These are phyloP conservation scores for Melastoma candidum DNA, from an alignment of 441 rosid species.

Conservation along the genomic window DNA sequence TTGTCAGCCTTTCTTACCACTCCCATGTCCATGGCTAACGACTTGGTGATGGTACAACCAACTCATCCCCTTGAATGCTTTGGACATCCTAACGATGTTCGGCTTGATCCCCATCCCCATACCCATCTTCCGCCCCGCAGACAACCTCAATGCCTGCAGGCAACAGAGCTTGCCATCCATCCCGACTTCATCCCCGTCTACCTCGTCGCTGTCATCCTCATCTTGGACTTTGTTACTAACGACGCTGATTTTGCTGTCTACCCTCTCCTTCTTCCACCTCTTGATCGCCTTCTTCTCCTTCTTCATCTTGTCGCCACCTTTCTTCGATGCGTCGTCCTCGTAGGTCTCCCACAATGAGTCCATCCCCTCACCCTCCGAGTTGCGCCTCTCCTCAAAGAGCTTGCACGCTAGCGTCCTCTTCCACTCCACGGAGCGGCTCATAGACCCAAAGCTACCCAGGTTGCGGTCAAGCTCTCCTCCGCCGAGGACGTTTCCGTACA, in stretches of 20 bases:
- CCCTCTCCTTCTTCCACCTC: too few relatives aligned
- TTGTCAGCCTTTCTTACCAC: too few relatives aligned
- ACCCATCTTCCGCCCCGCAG: conserved; percentile 73
- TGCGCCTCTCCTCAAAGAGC: conserved; percentile 70
- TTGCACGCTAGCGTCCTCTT: conserved; percentile 88
- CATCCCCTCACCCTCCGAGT: conserved; percentile 69
- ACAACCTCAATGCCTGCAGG: conserved; percentile 77
- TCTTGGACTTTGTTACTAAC: too few relatives aligned
- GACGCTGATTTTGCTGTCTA: too few relatives aligned
- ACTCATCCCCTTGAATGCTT: conserved; percentile 4
- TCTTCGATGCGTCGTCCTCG: conserved; percentile 42
- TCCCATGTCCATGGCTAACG: not conserved
- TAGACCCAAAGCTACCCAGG: conserved; percentile 54
- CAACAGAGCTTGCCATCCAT: conserved; percentile 52
- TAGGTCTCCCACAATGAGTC: conserved; percentile 88
- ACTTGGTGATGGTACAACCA: conserved; percentile 4
- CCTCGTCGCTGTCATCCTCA: not conserved
- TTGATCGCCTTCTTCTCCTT: conserved; percentile 23
- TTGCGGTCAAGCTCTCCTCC: conserved; percentile 17
- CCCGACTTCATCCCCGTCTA: conserved; percentile 40
- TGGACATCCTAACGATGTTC: conserved; percentile 17
- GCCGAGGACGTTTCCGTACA: conserved; percentile 5
- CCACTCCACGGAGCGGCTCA: conserved; percentile 85
- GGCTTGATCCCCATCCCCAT: conserved; percentile 68
- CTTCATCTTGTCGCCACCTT: conserved; percentile 14